phyloP scores from a whole-genome alignment of 2,329 filamentous ascomycete species.

The Chrysoporthe puriensis region DNA sequence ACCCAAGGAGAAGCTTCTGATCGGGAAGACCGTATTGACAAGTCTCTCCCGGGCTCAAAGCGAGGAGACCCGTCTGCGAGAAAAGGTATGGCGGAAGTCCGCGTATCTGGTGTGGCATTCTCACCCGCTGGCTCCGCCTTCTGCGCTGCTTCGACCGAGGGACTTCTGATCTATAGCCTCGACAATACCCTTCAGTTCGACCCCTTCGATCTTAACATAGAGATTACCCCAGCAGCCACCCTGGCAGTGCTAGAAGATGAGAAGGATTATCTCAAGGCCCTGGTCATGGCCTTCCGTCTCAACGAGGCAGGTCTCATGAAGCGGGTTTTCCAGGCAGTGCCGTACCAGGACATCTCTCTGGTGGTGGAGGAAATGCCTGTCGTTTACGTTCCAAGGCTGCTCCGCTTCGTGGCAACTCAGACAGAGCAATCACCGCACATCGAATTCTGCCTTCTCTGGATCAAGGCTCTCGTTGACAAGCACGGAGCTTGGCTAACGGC shows the following conservation, averaged over 20 bases:
- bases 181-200: slow-evolving; percentile 87
- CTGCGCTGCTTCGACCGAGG: slow-evolving; percentile 93
- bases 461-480: slow-evolving; percentile 77
- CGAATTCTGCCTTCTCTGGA: slow-evolving; percentile 93
- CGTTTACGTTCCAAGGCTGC: slow-evolving; percentile 82
- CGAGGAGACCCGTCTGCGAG: slow-evolving; percentile 83
- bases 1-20: slow-evolving; percentile 88
- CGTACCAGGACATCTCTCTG: slow-evolving; percentile 72
- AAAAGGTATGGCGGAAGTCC: slow-evolving; percentile 77
- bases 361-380: slow-evolving; percentile 79
- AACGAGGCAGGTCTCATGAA: slow-evolving; percentile 84
- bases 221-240: slow-evolving; percentile 86
- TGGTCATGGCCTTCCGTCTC: slow-evolving; percentile 96
- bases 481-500: slow-evolving; percentile 87
- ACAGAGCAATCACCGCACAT: slow-evolving; percentile 90
- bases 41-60: slow-evolving; percentile 80
- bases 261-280: slow-evolving; percentile 83
- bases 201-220: slow-evolving; percentile 93
- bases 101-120: slow-evolving; percentile 83
- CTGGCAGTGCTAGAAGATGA: slow-evolving; percentile 69
- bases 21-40: slow-evolving; percentile 80
- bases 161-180: slow-evolving; percentile 88
- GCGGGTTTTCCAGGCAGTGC: slow-evolving; percentile 83
- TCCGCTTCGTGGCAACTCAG: slow-evolving; percentile 86
- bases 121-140: slow-evolving; percentile 88